Conservation (phyloP, 176 grass and related monocot genomes). For the Carex cristatella region DNA sequence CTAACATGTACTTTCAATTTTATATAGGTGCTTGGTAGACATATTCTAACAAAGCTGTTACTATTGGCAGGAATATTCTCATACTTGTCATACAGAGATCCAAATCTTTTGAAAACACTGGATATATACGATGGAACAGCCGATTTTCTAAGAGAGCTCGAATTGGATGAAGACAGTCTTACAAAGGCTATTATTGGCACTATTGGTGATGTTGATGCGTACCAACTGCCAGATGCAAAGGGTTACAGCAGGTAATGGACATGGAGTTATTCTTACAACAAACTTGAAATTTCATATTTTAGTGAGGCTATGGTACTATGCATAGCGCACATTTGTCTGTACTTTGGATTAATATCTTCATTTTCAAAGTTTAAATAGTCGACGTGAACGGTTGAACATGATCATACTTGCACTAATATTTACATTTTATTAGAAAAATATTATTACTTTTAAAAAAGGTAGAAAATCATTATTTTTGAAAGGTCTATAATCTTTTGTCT, state of each 20-base stretch:
- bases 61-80: slow-evolving; percentile 76
- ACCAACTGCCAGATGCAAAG: slow-evolving; percentile 99
- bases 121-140: slow-evolving; percentile 90
- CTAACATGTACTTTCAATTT: slow-evolving; percentile 2
- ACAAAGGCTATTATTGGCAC: slow-evolving; percentile 98
- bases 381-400: too few relatives aligned
- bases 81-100: slow-evolving; percentile 97
- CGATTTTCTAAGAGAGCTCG: slow-evolving; percentile 80
- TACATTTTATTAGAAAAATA: too few relatives aligned
- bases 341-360: too few relatives aligned
- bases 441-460: too few relatives aligned
- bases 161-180: slow-evolving; percentile 73
- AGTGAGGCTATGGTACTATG: too few relatives aligned
- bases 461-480: too few relatives aligned
- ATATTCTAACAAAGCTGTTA: slow-evolving; percentile 17
- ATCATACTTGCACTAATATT: too few relatives aligned
- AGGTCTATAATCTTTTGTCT: too few relatives aligned
- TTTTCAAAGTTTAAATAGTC: too few relatives aligned
- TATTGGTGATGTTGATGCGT: slow-evolving; percentile 84
- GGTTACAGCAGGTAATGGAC: slow-evolving; percentile 87
- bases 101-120: slow-evolving; percentile 94
- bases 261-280: not conserved
- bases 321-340: too few relatives aligned
- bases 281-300: not conserved
- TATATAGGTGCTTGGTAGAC: slow-evolving; percentile 16